A percentile compares a stretch with the other conserved stretches of the same genome.
These are phyloP conservation scores for Cytospora paraplurivora DNA, from an alignment of 2,329 filamentous ascomycete genomes.

Conservation along the genomic window DNA sequence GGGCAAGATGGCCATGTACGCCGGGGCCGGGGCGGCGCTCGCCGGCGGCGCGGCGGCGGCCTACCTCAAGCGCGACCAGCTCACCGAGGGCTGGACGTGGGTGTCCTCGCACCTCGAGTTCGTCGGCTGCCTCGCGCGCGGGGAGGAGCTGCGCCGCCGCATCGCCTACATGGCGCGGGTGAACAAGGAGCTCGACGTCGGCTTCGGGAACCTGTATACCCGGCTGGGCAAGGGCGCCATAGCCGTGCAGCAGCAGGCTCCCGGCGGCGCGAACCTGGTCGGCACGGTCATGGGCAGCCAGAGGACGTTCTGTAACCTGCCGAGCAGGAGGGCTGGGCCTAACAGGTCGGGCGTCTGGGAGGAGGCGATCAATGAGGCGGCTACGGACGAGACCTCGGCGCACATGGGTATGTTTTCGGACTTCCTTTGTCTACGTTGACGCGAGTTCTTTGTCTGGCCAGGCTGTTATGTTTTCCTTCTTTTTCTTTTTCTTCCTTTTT, in stretches of 20 bases:
- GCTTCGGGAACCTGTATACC: slow-evolving; percentile 87
- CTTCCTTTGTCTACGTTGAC: not conserved
- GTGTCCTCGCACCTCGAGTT: slow-evolving; percentile 91
- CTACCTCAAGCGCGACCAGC: slow-evolving; percentile 80
- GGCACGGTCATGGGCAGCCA: slow-evolving; percentile 66
- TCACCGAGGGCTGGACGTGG: slow-evolving; percentile 77
- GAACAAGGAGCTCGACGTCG: slow-evolving; percentile 66
- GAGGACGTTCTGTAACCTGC: slow-evolving; percentile 87
- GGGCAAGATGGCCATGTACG: slow-evolving; percentile 83
- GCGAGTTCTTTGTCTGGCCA: not conserved
- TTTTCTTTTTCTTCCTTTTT: too few relatives aligned
- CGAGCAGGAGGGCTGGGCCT: slow-evolving; percentile 51
- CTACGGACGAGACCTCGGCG: slow-evolving; percentile 75
- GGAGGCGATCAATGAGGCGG: slow-evolving; percentile 76
- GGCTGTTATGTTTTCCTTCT: too few relatives aligned
- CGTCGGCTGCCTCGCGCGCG: slow-evolving; percentile 83
- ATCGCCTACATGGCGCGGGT: slow-evolving; percentile 69
- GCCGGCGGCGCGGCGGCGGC: slow-evolving; percentile 82
- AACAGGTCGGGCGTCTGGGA: slow-evolving; percentile 57
- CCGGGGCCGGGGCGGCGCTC: slow-evolving; percentile 80
- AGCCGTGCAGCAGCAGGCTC: slow-evolving; percentile 44
- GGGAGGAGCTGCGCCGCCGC: slow-evolving; percentile 76
- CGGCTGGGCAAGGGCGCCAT: slow-evolving; percentile 71
- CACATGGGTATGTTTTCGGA: slow-evolving; percentile 64
- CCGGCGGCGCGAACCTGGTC: slow-evolving; percentile 59